A percentile compares a stretch with the other conserved stretches of the same genome.
phyloP scores from a whole-genome alignment of 2,329 filamentous ascomycete species.

The Fusarium proliferatum region DNA sequence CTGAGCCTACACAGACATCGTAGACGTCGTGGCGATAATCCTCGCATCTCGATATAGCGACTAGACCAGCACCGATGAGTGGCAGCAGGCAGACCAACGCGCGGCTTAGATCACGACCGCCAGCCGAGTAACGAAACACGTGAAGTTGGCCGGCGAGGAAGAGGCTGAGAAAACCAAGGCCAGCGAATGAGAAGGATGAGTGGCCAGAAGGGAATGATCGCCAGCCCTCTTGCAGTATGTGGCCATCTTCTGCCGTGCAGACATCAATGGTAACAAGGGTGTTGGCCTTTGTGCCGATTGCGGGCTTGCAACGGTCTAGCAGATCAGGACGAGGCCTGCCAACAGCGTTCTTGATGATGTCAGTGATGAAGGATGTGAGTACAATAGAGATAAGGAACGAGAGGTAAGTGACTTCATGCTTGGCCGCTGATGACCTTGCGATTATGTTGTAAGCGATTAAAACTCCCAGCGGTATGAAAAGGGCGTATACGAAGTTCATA shows the following conservation, averaged over 20 bases:
- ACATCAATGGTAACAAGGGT: conserved; percentile 72
- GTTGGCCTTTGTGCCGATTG: conserved; percentile 57
- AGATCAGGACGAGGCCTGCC: conserved; percentile 75
- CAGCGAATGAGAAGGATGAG: conserved; percentile 81
- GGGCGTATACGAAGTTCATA: conserved; percentile 84
- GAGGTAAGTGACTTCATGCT: conserved; percentile 86
- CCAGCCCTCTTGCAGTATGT: conserved; percentile 83
- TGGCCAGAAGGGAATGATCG: conserved; percentile 86
- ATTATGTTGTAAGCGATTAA: conserved; percentile 74
- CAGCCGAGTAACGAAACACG: conserved; percentile 61
- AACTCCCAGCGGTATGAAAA: conserved; percentile 74
- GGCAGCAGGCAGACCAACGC: conserved; percentile 69
- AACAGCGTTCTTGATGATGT: conserved; percentile 89
- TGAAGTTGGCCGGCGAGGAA: conserved; percentile 76
- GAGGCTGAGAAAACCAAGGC: conserved; percentile 78
- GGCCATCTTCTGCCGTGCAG: conserved; percentile 77
- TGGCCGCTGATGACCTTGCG: conserved; percentile 74
- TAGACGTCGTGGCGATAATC: conserved; percentile 79
- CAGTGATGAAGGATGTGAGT: conserved; percentile 85
- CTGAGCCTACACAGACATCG: conserved; percentile 71
- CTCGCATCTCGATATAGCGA: conserved; percentile 75
- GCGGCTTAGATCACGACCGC: conserved; percentile 64
- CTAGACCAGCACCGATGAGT: conserved; percentile 71
- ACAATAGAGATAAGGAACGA: conserved; percentile 82
- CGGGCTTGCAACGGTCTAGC: conserved; percentile 82